Conservation (phyloP, 305 asterid genomes). For the Rubia occidens region DNA sequence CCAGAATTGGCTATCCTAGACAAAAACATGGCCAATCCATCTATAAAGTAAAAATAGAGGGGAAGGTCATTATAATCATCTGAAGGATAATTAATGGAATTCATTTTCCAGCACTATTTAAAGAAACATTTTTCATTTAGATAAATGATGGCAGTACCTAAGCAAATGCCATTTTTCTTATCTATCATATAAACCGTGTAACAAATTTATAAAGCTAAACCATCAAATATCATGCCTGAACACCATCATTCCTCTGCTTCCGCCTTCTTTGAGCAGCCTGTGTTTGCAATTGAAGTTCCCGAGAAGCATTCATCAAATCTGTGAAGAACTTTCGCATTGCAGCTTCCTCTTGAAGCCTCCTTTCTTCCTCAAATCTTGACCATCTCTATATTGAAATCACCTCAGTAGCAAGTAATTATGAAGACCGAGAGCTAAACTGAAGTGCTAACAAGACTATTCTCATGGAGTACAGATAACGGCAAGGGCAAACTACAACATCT, state of each 20-base stretch:
- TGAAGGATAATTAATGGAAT: not conserved
- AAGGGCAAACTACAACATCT: constrained; percentile 2
- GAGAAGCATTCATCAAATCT: constrained; percentile 81
- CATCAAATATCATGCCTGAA: constrained; percentile 52
- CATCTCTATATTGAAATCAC: constrained; percentile 49
- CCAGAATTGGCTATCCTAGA: not conserved
- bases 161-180: not conserved
- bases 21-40: not conserved
- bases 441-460: not conserved
- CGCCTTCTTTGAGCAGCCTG: constrained; percentile 90
- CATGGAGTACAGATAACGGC: not conserved
- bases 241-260: constrained; percentile 90
- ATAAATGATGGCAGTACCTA: not conserved
- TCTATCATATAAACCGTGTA: not conserved
- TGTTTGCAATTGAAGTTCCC: constrained; percentile 86
- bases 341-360: constrained; percentile 71
- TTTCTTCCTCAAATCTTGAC: constrained; percentile 92
- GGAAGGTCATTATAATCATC: not conserved
- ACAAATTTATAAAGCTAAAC: constrained; percentile 9
- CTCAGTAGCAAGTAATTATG: not conserved
- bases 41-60: not conserved
- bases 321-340: constrained; percentile 79
- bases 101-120: not conserved
- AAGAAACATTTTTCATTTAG: not conserved
- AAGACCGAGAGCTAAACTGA: constrained; percentile 5